These are phyloP conservation scores for Mycena indigotica DNA, from an alignment of 768 basidiomycete species.

Conservation along the genomic window DNA sequence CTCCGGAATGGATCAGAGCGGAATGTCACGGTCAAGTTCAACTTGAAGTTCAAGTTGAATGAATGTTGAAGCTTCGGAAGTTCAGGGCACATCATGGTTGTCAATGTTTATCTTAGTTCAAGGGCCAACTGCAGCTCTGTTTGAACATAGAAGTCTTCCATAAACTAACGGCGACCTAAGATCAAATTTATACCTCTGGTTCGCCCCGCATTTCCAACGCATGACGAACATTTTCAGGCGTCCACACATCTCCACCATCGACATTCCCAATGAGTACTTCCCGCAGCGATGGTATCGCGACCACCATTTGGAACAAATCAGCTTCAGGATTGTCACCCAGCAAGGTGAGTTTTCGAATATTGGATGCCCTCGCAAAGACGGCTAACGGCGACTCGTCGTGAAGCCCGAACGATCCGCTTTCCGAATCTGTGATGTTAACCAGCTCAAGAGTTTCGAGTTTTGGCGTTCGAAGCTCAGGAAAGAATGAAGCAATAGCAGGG, in stretches of 20 bases:
- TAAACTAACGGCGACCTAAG: not conserved
- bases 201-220: constrained; percentile 13
- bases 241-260: not conserved
- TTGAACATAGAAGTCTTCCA: not conserved
- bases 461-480: constrained; percentile 4
- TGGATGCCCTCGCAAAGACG: constrained; percentile 5
- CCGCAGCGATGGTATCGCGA: constrained; percentile 17
- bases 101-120: too few relatives aligned
- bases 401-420: not conserved
- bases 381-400: constrained; percentile 2
- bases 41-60: too few relatives aligned
- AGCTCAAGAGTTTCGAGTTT: constrained; percentile 7
- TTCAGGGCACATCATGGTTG: too few relatives aligned
- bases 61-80: too few relatives aligned
- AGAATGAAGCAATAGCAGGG: constrained; percentile 2
- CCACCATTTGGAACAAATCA: constrained; percentile 10
- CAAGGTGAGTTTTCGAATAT: constrained; percentile 7
- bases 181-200: not conserved
- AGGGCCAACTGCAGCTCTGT: too few relatives aligned
- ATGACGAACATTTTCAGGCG: constrained; percentile 2
- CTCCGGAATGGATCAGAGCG: not conserved
- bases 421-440: not conserved
- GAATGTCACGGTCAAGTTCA: not conserved
- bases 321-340: not conserved
- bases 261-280: constrained; percentile 1